phyloP scores from a whole-genome alignment of 805 yeast genomes.

The Ogataea ramenticola region DNA sequence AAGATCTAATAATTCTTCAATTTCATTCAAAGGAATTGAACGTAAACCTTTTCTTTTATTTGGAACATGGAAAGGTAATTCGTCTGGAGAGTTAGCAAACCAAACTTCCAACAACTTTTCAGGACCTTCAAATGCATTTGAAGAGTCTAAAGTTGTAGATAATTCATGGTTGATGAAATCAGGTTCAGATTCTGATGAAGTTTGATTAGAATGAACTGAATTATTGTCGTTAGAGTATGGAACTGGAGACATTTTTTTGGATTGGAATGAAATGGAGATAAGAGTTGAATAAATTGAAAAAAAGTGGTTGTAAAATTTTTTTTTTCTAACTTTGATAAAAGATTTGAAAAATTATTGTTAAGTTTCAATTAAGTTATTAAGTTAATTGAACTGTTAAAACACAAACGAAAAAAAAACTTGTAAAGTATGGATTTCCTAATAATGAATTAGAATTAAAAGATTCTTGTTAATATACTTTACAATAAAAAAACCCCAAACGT shows the following conservation, averaged over 20 bases:
- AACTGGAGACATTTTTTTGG: constrained; percentile 4
- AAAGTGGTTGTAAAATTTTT: constrained; percentile 5
- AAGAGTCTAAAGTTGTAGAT: constrained; percentile 73
- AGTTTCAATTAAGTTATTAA: neutral
- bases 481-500: constrained; percentile 23
- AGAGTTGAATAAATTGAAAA: too few species aligned
- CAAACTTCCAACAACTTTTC: constrained; percentile 89
- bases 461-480: constrained; percentile 7
- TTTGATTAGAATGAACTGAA: constrained; percentile 1
- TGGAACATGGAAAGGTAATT: constrained; percentile 28
- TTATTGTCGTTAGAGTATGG: neutral
- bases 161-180: constrained; percentile 66
- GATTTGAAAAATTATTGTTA: neutral
- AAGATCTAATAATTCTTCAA: constrained; percentile 68
- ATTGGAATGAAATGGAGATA: neutral
- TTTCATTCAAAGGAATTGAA: constrained; percentile 53
- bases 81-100: constrained; percentile 52
- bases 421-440: constrained; percentile 6
- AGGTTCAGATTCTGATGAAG: constrained; percentile 4
- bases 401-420: constrained; percentile 21
- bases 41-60: constrained; percentile 47
- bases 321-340: constrained; percentile 14
- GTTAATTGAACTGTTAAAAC: constrained; percentile 2
- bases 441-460: neutral
- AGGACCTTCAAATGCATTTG: constrained; percentile 95